Evolutionary conservation across 345 rosid genomes (phyloP).

Genomic region (Carallia brachiata): DNA sequence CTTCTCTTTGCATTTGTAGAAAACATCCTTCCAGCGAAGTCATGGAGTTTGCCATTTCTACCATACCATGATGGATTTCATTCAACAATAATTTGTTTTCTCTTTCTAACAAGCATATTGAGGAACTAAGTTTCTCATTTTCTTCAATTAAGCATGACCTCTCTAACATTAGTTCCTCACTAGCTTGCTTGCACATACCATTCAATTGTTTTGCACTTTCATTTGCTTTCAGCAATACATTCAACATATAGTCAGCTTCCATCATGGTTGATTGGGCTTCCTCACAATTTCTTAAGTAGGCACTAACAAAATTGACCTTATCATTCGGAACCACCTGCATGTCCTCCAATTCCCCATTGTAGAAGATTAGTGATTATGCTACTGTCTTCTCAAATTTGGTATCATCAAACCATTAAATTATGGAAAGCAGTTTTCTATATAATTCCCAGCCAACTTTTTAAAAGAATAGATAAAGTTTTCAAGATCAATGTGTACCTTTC

Average conservation of each 20-base stretch:
- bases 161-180: constrained; percentile 51
- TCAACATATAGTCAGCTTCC: constrained; percentile 71
- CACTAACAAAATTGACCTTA: constrained; percentile 38
- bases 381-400: background rate
- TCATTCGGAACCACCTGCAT: constrained; percentile 41
- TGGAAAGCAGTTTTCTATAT: background rate
- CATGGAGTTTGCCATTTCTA: constrained; percentile 47
- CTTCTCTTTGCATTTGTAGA: constrained; percentile 55
- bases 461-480: background rate
- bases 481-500: constrained; percentile 37
- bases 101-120: constrained; percentile 43
- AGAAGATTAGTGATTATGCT: constrained; percentile 13
- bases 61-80: constrained; percentile 35
- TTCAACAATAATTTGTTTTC: constrained; percentile 52
- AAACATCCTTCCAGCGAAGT: constrained; percentile 58
- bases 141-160: constrained; percentile 47
- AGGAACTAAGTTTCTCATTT: constrained; percentile 57
- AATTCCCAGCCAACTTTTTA: background rate
- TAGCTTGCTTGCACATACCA: constrained; percentile 53
- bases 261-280: constrained; percentile 64
- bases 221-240: constrained; percentile 60
- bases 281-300: constrained; percentile 61
- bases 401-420: constrained; percentile 1
- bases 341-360: constrained; percentile 20
- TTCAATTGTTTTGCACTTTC: constrained; percentile 52